phyloP scores from a whole-genome alignment of 2,329 filamentous ascomycete genomes.

The Xylariomycetidae sp. region DNA sequence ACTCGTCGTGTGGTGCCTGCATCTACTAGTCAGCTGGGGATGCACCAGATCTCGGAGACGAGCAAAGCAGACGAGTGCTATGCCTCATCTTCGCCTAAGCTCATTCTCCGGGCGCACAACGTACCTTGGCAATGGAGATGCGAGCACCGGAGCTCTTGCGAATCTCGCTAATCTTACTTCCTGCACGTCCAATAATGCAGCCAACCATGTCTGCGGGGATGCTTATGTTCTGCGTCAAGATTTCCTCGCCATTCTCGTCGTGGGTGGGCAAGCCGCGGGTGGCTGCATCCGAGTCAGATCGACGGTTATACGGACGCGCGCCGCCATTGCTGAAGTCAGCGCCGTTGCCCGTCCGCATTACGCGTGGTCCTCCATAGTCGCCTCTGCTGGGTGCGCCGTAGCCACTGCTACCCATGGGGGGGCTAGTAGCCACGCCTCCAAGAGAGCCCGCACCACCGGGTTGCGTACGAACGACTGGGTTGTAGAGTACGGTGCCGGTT shows the following conservation, averaged over 20 bases:
- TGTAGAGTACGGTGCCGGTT: conserved; percentile 95
- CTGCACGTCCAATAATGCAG: conserved; percentile 93
- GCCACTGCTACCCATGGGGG: conserved; percentile 38
- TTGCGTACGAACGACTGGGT: conserved; percentile 86
- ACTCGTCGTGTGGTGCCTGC: conserved; percentile 86
- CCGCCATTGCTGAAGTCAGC: conserved; percentile 90
- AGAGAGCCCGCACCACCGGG: conserved; percentile 45
- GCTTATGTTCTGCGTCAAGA: conserved; percentile 98
- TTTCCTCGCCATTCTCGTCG: conserved; percentile 93
- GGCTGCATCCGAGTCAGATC: conserved; percentile 76
- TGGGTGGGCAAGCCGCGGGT: conserved; percentile 78
- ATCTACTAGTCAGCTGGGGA: conserved; percentile 11
- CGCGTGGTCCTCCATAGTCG: conserved; percentile 61
- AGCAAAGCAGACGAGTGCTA: background rate
- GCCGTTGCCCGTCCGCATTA: conserved; percentile 93
- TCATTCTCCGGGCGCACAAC: conserved; percentile 9
- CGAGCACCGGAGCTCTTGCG: conserved; percentile 92
- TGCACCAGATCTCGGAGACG: background rate
- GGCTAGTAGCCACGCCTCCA: conserved; percentile 18
- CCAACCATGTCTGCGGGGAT: conserved; percentile 99
- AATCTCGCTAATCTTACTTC: conserved; percentile 98
- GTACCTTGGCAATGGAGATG: conserved; percentile 91
- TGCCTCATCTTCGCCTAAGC: background rate
- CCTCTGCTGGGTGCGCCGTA: conserved; percentile 40
- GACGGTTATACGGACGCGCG: conserved; percentile 64